Conservation (phyloP, 83 land plant species). For the Picea abies region DNA sequence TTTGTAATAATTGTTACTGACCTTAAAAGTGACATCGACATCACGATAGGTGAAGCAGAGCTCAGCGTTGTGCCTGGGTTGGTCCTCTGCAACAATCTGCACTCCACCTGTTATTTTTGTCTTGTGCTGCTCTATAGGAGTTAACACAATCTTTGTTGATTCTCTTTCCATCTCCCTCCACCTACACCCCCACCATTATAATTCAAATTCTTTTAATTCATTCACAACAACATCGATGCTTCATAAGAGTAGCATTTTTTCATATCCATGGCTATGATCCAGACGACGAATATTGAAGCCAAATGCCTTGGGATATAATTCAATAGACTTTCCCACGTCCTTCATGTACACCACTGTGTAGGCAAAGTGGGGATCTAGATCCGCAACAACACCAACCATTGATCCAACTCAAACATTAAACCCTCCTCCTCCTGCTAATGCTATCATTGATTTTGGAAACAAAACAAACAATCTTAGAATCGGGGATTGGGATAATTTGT, state of each 20-base stretch:
- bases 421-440: too few relatives aligned
- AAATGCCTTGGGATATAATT: slow-evolving; percentile 71
- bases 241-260: neutral
- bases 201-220: too few relatives aligned
- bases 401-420: too few relatives aligned
- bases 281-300: slow-evolving; percentile 61
- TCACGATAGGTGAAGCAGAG: slow-evolving; percentile 65
- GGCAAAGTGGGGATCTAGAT: neutral
- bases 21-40: slow-evolving; percentile 79
- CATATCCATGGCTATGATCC: slow-evolving; percentile 56
- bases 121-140: slow-evolving; percentile 75
- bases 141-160: slow-evolving; percentile 72
- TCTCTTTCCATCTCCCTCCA: slow-evolving; percentile 89
- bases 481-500: too few relatives aligned
- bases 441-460: too few relatives aligned
- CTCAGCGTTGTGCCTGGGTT: slow-evolving; percentile 50
- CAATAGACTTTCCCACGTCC: slow-evolving; percentile 67
- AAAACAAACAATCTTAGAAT: too few relatives aligned
- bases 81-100: slow-evolving; percentile 13
- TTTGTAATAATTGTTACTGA: neutral
- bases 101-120: slow-evolving; percentile 55
- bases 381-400: neutral
- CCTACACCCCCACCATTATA: slow-evolving; percentile 17
- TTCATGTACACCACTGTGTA: slow-evolving; percentile 69
- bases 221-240: too few relatives aligned